Conservation (phyloP, 2,329 filamentous ascomycete species). For the Hypoxylon sp. region DNA sequence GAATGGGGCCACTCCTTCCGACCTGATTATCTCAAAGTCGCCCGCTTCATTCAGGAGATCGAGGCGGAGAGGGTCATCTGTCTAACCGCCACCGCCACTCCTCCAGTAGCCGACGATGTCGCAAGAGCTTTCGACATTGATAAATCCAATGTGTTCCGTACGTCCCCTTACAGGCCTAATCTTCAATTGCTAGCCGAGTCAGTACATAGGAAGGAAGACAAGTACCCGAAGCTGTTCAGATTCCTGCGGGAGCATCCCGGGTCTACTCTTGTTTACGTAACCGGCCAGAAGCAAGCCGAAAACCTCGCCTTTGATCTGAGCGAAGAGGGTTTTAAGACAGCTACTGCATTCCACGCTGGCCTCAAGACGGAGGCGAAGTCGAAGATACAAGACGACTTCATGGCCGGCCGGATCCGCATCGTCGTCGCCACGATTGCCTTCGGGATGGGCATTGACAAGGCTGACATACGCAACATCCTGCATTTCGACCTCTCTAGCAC, state of each 20-base stretch:
- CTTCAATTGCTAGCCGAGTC: constrained; percentile 65
- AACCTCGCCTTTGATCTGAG: constrained; percentile 55
- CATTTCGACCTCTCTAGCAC: constrained; percentile 65
- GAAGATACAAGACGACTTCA: constrained; percentile 63
- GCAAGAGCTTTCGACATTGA: constrained; percentile 64
- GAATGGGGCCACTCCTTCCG: constrained; percentile 56
- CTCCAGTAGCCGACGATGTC: constrained; percentile 66
- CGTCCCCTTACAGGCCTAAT: constrained; percentile 69
- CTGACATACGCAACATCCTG: constrained; percentile 65
- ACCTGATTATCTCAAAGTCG: constrained; percentile 54
- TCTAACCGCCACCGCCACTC: constrained; percentile 70
- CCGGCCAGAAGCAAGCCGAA: constrained; percentile 66
- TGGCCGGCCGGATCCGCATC: constrained; percentile 59
- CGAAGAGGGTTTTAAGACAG: constrained; percentile 55
- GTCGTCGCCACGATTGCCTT: constrained; percentile 69
- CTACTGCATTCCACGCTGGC: constrained; percentile 63
- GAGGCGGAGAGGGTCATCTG: constrained; percentile 69
- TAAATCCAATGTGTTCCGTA: constrained; percentile 65
- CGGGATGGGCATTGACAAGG: constrained; percentile 70
- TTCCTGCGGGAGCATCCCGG: constrained; percentile 66
- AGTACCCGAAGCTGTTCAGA: constrained; percentile 57
- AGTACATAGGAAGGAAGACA: constrained; percentile 56
- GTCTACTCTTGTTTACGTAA: constrained; percentile 71
- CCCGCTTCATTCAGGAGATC: constrained; percentile 67
- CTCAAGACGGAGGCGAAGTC: constrained; percentile 60